Evolutionary conservation across 495 filamentous ascomycete species (phyloP).

Genomic region (Rusavskia elegans): DNA sequence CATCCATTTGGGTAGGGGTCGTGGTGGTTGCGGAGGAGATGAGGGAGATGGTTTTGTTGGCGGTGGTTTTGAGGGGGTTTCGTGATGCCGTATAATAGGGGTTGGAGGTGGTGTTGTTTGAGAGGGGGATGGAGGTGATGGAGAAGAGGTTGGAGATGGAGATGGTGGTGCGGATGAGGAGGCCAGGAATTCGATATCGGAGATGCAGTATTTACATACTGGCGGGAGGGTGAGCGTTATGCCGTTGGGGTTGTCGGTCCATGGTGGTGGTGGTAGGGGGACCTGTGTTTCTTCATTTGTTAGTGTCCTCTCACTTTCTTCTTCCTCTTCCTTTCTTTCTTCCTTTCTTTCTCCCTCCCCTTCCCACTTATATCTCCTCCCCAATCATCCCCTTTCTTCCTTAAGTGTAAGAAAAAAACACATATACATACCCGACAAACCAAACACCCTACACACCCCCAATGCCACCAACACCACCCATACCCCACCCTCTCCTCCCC

Average conservation of each 20-base stretch:
- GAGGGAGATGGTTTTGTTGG: not conserved
- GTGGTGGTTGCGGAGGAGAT: not conserved
- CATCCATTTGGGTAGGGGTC: constrained; percentile 5
- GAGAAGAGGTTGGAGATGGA: not conserved
- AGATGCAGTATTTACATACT: constrained; percentile 2
- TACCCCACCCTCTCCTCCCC: constrained; percentile 10
- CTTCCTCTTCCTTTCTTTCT: no score
- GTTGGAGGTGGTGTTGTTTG: not conserved
- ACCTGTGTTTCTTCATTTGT: not conserved
- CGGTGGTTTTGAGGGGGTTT: not conserved
- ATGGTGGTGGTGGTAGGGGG: constrained; percentile 2
- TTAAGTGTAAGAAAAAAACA: not conserved
- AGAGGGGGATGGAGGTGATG: not conserved
- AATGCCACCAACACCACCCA: constrained; percentile 15
- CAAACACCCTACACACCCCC: constrained; percentile 9
- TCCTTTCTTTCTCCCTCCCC: not conserved
- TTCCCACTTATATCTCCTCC: not conserved
- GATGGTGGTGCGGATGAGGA: not conserved
- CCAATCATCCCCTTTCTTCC: no score
- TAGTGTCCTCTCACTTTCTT: not conserved
- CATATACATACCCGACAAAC: constrained; percentile 2
- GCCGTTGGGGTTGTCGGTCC: not conserved
- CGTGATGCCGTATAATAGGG: not conserved
- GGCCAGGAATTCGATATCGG: not conserved
- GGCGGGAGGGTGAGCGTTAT: constrained; percentile 1